A percentile compares a stretch with the other conserved stretches of the same genome.
phyloP scores from a whole-genome alignment of 768 basidiomycete genomes.

The Cystobasidium ongulense region DNA sequence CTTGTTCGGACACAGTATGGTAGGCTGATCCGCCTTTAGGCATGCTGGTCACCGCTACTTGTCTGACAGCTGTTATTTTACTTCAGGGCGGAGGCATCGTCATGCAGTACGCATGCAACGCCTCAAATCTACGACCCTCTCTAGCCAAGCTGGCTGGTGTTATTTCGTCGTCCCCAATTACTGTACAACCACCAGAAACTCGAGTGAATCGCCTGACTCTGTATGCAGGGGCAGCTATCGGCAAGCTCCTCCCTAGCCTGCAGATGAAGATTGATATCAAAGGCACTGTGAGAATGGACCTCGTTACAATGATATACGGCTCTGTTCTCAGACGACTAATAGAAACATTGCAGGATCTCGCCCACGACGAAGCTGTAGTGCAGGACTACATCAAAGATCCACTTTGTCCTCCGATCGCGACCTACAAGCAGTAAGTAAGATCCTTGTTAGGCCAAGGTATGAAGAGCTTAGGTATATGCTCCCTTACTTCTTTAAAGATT shows the following conservation, averaged over 20 bases:
- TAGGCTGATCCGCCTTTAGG: not conserved
- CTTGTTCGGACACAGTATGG: slow-evolving; percentile 35
- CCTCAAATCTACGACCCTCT: not conserved
- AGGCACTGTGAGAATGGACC: not conserved
- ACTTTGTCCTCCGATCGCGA: slow-evolving; percentile 36
- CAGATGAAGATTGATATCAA: slow-evolving; percentile 21
- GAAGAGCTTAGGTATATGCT: not conserved
- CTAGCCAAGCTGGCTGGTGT: slow-evolving; percentile 14
- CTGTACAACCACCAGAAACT: not conserved
- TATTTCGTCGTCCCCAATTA: slow-evolving; percentile 24
- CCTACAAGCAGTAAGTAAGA: slow-evolving; percentile 18
- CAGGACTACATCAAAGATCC: slow-evolving; percentile 36
- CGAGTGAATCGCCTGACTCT: not conserved
- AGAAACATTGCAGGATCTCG: slow-evolving; percentile 34
- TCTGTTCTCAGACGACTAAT: no score
- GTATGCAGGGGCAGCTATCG: slow-evolving; percentile 12
- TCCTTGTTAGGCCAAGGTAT: slow-evolving; percentile 35
- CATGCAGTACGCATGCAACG: not conserved
- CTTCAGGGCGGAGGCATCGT: slow-evolving; percentile 23
- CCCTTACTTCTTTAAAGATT: not conserved
- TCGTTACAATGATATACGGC: no score
- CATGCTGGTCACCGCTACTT: not conserved
- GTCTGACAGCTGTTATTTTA: not conserved
- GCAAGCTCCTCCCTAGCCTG: slow-evolving; percentile 7
- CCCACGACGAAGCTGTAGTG: slow-evolving; percentile 30